Conservation (phyloP, 2,329 filamentous ascomycete genomes). For the Phoma sp. region DNA sequence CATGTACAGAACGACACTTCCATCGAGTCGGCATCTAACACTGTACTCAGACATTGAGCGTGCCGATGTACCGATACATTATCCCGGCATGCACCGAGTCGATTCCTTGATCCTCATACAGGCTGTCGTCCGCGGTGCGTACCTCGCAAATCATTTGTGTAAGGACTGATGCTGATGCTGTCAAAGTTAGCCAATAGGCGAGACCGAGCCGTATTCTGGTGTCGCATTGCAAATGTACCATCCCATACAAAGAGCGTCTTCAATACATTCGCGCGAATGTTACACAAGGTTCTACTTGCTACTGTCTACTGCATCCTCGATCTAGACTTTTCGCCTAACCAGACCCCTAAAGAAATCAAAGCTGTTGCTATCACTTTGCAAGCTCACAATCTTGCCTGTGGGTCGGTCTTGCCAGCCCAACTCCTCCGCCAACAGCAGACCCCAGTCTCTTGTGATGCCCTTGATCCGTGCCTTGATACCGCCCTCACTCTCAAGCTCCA, state of each 20-base stretch:
- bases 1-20: too few relatives aligned
- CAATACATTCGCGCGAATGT: too few relatives aligned
- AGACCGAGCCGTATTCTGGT: too few relatives aligned
- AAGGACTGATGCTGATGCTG: not conserved
- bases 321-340: slow-evolving; percentile 76
- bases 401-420: slow-evolving; percentile 71
- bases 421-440: slow-evolving; percentile 84
- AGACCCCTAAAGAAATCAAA: slow-evolving; percentile 97
- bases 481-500: slow-evolving; percentile 80
- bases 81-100: not conserved
- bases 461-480: slow-evolving; percentile 76
- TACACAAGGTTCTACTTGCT: not conserved
- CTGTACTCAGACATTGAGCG: not conserved
- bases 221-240: too few relatives aligned
- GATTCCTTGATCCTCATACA: not conserved
- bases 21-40: not conserved
- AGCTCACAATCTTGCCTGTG: slow-evolving; percentile 78
- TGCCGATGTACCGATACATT: not conserved
- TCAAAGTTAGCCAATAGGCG: not conserved
- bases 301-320: not conserved
- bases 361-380: slow-evolving; percentile 97
- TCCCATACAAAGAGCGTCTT: too few relatives aligned
- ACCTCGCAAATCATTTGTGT: not conserved
- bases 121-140: not conserved
- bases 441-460: slow-evolving; percentile 92